phyloP scores from a whole-genome alignment of 2,329 filamentous ascomycete genomes.

The Mycogone perniciosa region DNA sequence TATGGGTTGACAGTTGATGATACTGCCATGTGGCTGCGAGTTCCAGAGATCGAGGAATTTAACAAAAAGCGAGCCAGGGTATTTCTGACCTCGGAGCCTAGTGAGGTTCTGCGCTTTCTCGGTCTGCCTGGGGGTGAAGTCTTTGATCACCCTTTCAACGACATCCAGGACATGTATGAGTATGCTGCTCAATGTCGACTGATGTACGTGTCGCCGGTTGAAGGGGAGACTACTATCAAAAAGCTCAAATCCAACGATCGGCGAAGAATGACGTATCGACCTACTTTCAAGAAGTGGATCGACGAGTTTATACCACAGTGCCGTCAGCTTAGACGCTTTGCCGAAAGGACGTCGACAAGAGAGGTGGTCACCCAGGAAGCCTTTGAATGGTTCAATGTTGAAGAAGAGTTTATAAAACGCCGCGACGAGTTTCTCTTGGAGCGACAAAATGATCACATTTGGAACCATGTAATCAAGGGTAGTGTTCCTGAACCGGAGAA shows the following conservation, averaged over 20 bases:
- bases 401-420: conserved; percentile 37
- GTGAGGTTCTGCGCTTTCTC: conserved; percentile 54
- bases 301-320: conserved; percentile 56
- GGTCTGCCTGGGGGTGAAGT: conserved; percentile 42
- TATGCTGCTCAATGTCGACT: conserved; percentile 55
- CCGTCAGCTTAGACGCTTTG: conserved; percentile 32
- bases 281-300: conserved; percentile 54
- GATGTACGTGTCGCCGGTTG: conserved; percentile 40
- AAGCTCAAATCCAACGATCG: conserved; percentile 50
- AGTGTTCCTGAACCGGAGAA: conserved; percentile 24
- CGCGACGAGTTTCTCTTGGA: conserved; percentile 36
- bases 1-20: conserved; percentile 63
- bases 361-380: conserved; percentile 46
- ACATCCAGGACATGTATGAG: conserved; percentile 50
- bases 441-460: conserved; percentile 37
- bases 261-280: conserved; percentile 46
- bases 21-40: conserved; percentile 55
- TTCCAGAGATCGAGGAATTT: conserved; percentile 58
- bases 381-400: conserved; percentile 43
- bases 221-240: conserved; percentile 22
- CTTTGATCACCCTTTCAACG: conserved; percentile 52
- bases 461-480: conserved; percentile 39
- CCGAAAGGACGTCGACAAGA: conserved; percentile 27
- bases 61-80: conserved; percentile 53
- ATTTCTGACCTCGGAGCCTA: conserved; percentile 52